A percentile compares a stretch with the other conserved stretches of the same genome.
Conservation (phyloP, 176 grass and related monocot species). For the Ampelocalamus luodianensis region DNA sequence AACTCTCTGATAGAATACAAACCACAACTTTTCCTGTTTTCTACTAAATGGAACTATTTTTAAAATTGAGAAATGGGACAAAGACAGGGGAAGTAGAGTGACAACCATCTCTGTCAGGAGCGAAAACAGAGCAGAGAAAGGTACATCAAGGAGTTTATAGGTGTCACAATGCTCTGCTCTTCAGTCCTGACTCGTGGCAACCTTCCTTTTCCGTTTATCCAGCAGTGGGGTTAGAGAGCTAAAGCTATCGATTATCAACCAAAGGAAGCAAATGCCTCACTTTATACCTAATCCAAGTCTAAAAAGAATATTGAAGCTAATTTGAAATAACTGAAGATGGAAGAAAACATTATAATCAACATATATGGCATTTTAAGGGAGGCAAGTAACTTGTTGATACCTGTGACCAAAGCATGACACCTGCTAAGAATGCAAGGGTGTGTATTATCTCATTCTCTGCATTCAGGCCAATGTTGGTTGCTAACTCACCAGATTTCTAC, state of each 20-base stretch:
- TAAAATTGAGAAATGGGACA: slow-evolving; percentile 3
- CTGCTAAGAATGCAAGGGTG: slow-evolving; percentile 95
- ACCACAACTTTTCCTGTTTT: neutral
- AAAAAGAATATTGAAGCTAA: slow-evolving; percentile 24
- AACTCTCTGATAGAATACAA: slow-evolving; percentile 17
- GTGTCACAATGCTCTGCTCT: neutral
- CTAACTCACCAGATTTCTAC: slow-evolving; percentile 76
- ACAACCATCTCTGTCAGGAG: slow-evolving; percentile 8
- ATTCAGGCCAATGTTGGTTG: slow-evolving; percentile 67
- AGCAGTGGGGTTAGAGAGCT: slow-evolving; percentile 15
- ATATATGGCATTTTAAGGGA: neutral
- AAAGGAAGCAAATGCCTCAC: slow-evolving; percentile 17
- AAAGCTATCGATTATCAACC: slow-evolving; percentile 21
- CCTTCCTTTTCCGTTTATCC: neutral
- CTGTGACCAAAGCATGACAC: slow-evolving; percentile 98
- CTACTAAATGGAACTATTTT: slow-evolving; percentile 1
- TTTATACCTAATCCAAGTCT: slow-evolving; percentile 14
- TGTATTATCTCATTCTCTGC: slow-evolving; percentile 91
- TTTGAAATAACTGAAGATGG: slow-evolving; percentile 13
- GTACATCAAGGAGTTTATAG: slow-evolving; percentile 3
- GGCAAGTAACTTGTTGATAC: slow-evolving; percentile 45
- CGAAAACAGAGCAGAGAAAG: slow-evolving; percentile 8
- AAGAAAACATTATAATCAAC: neutral
- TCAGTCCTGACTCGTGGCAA: neutral
- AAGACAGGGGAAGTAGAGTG: slow-evolving; percentile 13